Evolutionary conservation across 805 yeast genomes (phyloP).

Genomic region (Teunomyces tritomae): DNA sequence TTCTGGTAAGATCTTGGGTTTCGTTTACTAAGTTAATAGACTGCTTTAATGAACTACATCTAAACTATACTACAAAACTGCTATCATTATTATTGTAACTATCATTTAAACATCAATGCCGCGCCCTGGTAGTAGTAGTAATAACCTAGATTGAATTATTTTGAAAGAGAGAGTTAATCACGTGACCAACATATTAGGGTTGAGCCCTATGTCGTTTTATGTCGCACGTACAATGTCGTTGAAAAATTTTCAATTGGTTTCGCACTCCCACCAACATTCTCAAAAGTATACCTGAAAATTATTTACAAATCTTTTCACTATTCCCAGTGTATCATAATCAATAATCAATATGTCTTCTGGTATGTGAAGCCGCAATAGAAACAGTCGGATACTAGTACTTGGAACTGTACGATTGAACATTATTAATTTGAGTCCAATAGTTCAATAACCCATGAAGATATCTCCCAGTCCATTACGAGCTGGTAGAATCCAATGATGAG

Average conservation of each 20-base stretch:
- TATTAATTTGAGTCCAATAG: not conserved
- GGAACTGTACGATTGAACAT: slow-evolving; percentile 2
- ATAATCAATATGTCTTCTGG: slow-evolving; percentile 17
- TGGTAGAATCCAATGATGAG: not conserved
- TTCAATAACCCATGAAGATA: not conserved
- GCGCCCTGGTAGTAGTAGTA: not conserved
- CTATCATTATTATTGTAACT: not conserved
- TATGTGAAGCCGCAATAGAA: slow-evolving; percentile 10
- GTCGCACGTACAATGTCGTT: slow-evolving; percentile 2
- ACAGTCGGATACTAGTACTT: not conserved
- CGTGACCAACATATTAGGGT: not conserved
- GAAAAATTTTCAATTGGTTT: slow-evolving; percentile 5
- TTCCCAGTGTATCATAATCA: slow-evolving; percentile 12
- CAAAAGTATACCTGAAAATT: slow-evolving; percentile 4
- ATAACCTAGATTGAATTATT: not conserved
- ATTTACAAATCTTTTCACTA: slow-evolving; percentile 3
- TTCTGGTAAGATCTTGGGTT: slow-evolving; percentile 97
- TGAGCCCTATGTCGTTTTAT: slow-evolving; percentile 2
- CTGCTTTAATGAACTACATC: slow-evolving; percentile 2
- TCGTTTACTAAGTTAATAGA: slow-evolving; percentile 69
- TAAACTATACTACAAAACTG: not conserved
- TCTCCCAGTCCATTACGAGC: not conserved
- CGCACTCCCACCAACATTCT: slow-evolving; percentile 5
- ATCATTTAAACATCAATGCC: not conserved
- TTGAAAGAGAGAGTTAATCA: not conserved